phyloP scores from a whole-genome alignment of 768 basidiomycete genomes.

The Leccinum barrowsii region DNA sequence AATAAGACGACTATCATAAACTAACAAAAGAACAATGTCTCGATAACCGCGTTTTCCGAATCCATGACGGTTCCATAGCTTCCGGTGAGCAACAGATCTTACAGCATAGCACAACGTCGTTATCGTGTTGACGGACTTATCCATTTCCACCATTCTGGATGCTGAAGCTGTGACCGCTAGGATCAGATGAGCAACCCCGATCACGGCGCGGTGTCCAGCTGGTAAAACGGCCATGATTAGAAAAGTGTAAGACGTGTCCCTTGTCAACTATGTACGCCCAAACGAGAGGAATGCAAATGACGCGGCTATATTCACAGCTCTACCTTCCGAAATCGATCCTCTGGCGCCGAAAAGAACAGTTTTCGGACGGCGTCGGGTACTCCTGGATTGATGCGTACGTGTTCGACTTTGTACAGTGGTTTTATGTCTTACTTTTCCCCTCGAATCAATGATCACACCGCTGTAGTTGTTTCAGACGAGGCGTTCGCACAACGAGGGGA shows the following conservation, averaged over 20 bases:
- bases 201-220: slow-evolving; percentile 94
- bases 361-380: slow-evolving; percentile 97
- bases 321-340: slow-evolving; percentile 93
- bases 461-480: slow-evolving; percentile 72
- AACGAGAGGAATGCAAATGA: background rate
- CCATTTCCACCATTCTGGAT: slow-evolving; percentile 67
- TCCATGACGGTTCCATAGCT: too few relatives aligned
- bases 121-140: slow-evolving; percentile 10
- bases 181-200: slow-evolving; percentile 94
- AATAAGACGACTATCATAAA: too few relatives aligned
- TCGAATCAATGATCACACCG: slow-evolving; percentile 90
- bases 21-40: too few relatives aligned
- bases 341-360: slow-evolving; percentile 99
- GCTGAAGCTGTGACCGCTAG: slow-evolving; percentile 90
- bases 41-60: too few relatives aligned
- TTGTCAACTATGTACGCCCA: background rate
- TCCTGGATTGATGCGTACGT: slow-evolving; percentile 95
- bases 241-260: background rate
- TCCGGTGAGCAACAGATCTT: background rate
- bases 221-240: slow-evolving; percentile 13
- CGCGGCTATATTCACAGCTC: slow-evolving; percentile 43
- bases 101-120: slow-evolving; percentile 1
- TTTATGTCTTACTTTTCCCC: background rate
- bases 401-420: background rate
- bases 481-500: slow-evolving; percentile 68